These are phyloP conservation scores for Naumovozyma dairenensis DNA, from an alignment of 805 yeast species.

Conservation along the genomic window DNA sequence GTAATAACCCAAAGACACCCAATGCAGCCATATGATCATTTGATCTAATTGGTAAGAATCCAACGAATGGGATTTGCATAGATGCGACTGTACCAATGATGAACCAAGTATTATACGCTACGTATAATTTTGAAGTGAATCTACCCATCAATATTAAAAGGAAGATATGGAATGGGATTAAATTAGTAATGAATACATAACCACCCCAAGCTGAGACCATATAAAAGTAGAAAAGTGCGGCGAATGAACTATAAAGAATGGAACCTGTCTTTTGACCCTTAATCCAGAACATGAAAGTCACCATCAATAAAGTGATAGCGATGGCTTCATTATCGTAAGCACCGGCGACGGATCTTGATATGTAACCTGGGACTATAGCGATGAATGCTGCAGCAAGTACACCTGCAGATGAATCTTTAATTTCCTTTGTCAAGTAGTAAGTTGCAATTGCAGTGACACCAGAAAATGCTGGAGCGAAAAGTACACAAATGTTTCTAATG, in stretches of 20 bases:
- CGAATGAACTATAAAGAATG: constrained; percentile 66
- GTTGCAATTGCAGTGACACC: constrained; percentile 88
- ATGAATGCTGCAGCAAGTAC: constrained; percentile 85
- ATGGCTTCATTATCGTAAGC: constrained; percentile 98
- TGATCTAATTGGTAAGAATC: constrained; percentile 91
- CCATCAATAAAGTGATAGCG: constrained; percentile 91
- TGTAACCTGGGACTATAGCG: constrained; percentile 98
- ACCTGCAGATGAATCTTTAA: constrained; percentile 86
- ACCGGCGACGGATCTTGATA: constrained; percentile 97
- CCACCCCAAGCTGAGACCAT: constrained; percentile 99
- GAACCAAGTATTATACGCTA: constrained; percentile 94
- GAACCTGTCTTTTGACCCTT: constrained; percentile 89
- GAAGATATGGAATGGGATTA: constrained; percentile 91
- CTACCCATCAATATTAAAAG: constrained; percentile 91
- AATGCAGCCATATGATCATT: constrained; percentile 98
- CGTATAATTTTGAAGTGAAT: constrained; percentile 69
- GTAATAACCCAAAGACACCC: constrained; percentile 93
- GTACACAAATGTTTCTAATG: constrained; percentile 89
- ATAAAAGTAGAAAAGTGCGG: constrained; percentile 88
- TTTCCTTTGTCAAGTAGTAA: constrained; percentile 76
- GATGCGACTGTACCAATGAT: constrained; percentile 95
- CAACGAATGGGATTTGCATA: constrained; percentile 99
- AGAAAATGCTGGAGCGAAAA: constrained; percentile 93
- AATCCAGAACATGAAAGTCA: constrained; percentile 92
- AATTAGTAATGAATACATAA: constrained; percentile 94